phyloP scores from a whole-genome alignment of 257 asterid species.

The Misopates orontium region DNA sequence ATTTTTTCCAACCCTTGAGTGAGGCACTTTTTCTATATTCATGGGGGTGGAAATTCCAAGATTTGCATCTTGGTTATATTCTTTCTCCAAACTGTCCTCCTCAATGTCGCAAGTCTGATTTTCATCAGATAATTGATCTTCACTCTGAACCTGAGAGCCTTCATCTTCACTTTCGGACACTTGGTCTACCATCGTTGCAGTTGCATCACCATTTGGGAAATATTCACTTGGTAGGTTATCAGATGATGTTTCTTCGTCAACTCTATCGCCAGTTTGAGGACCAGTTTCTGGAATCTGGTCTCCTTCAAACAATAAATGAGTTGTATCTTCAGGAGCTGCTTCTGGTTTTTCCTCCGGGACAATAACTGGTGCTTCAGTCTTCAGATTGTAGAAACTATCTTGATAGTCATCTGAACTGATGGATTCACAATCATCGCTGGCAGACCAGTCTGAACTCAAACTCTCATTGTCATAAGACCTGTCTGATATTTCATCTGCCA shows the following conservation, averaged over 20 bases:
- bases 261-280: not conserved
- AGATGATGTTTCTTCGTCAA: slow-evolving; percentile 18
- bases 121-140: slow-evolving; percentile 15
- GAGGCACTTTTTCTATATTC: slow-evolving; percentile 21
- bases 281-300: not conserved
- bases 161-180: slow-evolving; percentile 10
- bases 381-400: slow-evolving; percentile 12
- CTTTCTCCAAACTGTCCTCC: slow-evolving; percentile 13
- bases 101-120: not conserved
- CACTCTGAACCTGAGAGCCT: slow-evolving; percentile 5
- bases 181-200: not conserved
- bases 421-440: slow-evolving; percentile 33
- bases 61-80: slow-evolving; percentile 5
- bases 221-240: not conserved
- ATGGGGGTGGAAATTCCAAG: slow-evolving; percentile 4
- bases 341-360: slow-evolving; percentile 23
- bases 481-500: slow-evolving; percentile 33
- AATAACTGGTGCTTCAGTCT: slow-evolving; percentile 13
- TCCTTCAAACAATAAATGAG: slow-evolving; percentile 10
- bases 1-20: slow-evolving; percentile 13
- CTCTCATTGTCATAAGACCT: slow-evolving; percentile 40
- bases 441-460: slow-evolving; percentile 33
- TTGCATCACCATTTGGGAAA: slow-evolving; percentile 9
- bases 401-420: slow-evolving; percentile 23
- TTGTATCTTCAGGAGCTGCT: slow-evolving; percentile 15